Evolutionary conservation across 2,329 filamentous ascomycete genomes (phyloP), one percentile per base, ranked within the genome.

Genomic region (Neofusicoccum parvum): DNA sequence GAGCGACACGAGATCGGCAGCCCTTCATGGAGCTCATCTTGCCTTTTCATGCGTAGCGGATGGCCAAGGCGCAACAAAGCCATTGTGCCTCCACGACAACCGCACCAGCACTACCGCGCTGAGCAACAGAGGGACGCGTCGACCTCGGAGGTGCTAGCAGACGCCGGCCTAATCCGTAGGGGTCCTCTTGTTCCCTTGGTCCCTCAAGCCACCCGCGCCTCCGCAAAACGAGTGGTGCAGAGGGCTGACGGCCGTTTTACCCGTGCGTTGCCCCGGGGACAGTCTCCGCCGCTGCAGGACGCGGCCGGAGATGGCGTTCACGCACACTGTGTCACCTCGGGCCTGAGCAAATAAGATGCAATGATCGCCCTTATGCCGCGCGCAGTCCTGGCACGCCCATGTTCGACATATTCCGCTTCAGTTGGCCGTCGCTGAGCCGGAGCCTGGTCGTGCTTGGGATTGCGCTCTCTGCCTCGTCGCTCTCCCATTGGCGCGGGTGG

Each of bases 41-140:
- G 56, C 56, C 56, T 46, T 48, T 60, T 60, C 56, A 60, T 60
- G 56, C 56, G 27, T 60, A 60, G 56, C 56, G 56, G 56, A 46
- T 48, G 56, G 56, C 43, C 56, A 23, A n/a, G 56, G 56, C 56
- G 56, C 27, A 60, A 23, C 17, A 36, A 46, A 45, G 41, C 6
- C 39, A 45, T 41, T 43, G 37, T 45, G 20, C 53, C 11, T 59
- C 41, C n/a, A 5, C 53, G 37, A n/a, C 36, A 27, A 58, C 9
- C 11, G 11, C 37, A 37, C 36, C 36, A 37, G 9, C 36, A 10
- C 37, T 39, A 11, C 37, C 6, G 14, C 37, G 23, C 9, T 20
- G 20, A 6, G 27, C 43, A 3, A 9, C 32, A 27, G 56, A 48
- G 5, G 54, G n/a, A 7, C 17, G 41, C 23, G 37, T 14, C 53